Evolutionary conservation across 768 basidiomycete species (phyloP).

Genomic region (Terana coerulea): DNA sequence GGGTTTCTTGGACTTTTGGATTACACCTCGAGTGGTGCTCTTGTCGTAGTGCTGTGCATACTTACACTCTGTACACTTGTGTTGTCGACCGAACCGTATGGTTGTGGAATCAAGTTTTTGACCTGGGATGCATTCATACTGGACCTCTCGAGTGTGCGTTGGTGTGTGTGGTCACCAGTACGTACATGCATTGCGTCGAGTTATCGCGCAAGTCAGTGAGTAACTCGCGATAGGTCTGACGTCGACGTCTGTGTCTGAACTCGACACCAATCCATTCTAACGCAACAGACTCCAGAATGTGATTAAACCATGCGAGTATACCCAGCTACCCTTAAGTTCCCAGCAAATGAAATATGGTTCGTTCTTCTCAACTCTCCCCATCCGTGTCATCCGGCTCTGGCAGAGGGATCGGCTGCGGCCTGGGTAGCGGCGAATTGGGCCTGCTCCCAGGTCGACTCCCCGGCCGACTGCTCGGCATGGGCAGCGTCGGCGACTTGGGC

Average conservation of each 20-base stretch:
- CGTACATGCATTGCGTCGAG: too few relatives aligned
- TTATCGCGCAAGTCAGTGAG: too few relatives aligned
- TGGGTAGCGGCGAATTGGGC: constrained; percentile 4
- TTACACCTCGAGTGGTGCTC: too few relatives aligned
- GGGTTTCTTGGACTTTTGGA: neutral
- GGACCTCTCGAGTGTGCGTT: too few relatives aligned
- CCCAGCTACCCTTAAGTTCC: too few relatives aligned
- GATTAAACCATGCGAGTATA: too few relatives aligned
- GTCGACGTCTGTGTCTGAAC: too few relatives aligned
- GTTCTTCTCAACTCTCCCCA: constrained; percentile 6
- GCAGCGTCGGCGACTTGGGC: constrained; percentile 3
- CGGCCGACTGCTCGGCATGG: neutral
- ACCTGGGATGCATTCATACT: neutral
- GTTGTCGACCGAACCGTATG: constrained; percentile 1
- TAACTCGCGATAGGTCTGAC: too few relatives aligned
- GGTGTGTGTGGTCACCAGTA: too few relatives aligned
- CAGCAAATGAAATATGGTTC: too few relatives aligned
- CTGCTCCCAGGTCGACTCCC: constrained; percentile 1
- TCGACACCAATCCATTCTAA: too few relatives aligned
- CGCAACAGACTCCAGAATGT: too few relatives aligned
- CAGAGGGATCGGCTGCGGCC: neutral
- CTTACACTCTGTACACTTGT: neutral
- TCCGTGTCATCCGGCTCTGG: constrained; percentile 6
- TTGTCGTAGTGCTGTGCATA: constrained; percentile 5
- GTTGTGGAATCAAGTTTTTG: constrained; percentile 6